phyloP scores from a whole-genome alignment of 1,139 yeast species.

The Hyphopichia burtonii region DNA sequence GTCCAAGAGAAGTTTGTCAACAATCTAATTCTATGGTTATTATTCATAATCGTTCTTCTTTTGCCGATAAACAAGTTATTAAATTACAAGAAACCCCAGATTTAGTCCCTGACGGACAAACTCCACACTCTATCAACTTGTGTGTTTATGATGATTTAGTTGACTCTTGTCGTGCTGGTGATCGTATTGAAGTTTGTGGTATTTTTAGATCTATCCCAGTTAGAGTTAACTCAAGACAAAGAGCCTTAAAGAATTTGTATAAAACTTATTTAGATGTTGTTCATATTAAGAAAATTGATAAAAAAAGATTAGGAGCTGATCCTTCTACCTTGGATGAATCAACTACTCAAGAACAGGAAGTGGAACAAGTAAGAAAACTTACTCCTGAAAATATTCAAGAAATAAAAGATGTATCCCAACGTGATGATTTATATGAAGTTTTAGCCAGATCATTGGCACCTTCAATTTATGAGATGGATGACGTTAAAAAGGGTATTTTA shows the following conservation, averaged over 20 bases:
- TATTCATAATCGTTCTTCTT: conserved; percentile 86
- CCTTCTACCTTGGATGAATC: conserved; percentile 57
- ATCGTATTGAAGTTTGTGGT: conserved; percentile 92
- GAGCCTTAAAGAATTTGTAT: conserved; percentile 79
- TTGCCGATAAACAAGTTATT: conserved; percentile 93
- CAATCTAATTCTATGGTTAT: conserved; percentile 85
- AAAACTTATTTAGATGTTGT: conserved; percentile 94
- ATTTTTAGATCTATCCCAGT: conserved; percentile 92
- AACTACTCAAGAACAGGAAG: conserved; percentile 55
- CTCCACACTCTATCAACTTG: conserved; percentile 92
- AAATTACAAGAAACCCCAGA: conserved; percentile 97
- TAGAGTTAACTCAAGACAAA: conserved; percentile 79
- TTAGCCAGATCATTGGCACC: conserved; percentile 93
- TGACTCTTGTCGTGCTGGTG: conserved; percentile 95
- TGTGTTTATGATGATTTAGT: conserved; percentile 96
- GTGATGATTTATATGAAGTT: conserved; percentile 84
- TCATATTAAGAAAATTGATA: conserved; percentile 84
- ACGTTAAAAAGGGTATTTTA: conserved; percentile 91
- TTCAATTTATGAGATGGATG: conserved; percentile 92
- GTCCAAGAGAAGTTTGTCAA: conserved; percentile 89
- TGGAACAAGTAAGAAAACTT: conserved; percentile 71
- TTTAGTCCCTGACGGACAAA: conserved; percentile 97
- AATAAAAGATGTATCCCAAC: conserved; percentile 58
- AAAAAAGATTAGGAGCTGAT: conserved; percentile 79
- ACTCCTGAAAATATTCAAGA: conserved; percentile 66